A percentile compares a stretch with the other conserved stretches of the same genome.
phyloP scores from a whole-genome alignment of 2,329 filamentous ascomycete species.

The Botrytis medusae region DNA sequence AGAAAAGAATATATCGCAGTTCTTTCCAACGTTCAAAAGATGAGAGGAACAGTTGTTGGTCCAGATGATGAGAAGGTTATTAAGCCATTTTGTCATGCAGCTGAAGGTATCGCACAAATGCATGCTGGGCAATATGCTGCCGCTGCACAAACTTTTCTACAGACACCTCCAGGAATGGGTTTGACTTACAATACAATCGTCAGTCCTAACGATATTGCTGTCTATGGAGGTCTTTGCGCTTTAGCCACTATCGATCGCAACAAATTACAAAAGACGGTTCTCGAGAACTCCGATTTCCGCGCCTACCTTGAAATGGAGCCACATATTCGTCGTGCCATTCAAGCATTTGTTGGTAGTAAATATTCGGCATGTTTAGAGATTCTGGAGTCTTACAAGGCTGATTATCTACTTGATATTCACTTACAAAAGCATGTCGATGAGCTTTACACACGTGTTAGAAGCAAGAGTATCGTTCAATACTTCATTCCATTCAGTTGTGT shows the following conservation, averaged over 20 bases:
- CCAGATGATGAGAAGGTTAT: slow-evolving; percentile 48
- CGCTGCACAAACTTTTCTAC: slow-evolving; percentile 67
- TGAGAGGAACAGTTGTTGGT: slow-evolving; percentile 49
- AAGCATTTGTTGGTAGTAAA: slow-evolving; percentile 84
- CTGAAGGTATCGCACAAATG: slow-evolving; percentile 61
- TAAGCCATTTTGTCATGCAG: slow-evolving; percentile 55
- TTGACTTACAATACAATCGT: slow-evolving; percentile 68
- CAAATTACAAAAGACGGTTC: slow-evolving; percentile 71
- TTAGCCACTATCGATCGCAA: slow-evolving; percentile 84
- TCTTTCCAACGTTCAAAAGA: slow-evolving; percentile 64
- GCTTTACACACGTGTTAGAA: slow-evolving; percentile 75
- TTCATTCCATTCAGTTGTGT: slow-evolving; percentile 88
- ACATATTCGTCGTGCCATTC: slow-evolving; percentile 87
- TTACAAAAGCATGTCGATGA: slow-evolving; percentile 70
- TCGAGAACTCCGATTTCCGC: slow-evolving; percentile 80
- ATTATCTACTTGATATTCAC: slow-evolving; percentile 90
- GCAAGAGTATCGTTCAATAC: slow-evolving; percentile 92
- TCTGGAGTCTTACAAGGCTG: slow-evolving; percentile 75
- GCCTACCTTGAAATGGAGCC: slow-evolving; percentile 89
- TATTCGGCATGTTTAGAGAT: slow-evolving; percentile 83
- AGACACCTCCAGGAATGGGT: slow-evolving; percentile 44
- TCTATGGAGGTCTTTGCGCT: slow-evolving; percentile 88
- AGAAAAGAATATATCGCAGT: slow-evolving; percentile 75
- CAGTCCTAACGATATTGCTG: slow-evolving; percentile 82
- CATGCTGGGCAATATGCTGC: slow-evolving; percentile 57